Percentiles rank a stretch among this genome's conserved stretches.
Conservation (phyloP, 345 rosid genomes). For the Eucalyptus marginata region DNA sequence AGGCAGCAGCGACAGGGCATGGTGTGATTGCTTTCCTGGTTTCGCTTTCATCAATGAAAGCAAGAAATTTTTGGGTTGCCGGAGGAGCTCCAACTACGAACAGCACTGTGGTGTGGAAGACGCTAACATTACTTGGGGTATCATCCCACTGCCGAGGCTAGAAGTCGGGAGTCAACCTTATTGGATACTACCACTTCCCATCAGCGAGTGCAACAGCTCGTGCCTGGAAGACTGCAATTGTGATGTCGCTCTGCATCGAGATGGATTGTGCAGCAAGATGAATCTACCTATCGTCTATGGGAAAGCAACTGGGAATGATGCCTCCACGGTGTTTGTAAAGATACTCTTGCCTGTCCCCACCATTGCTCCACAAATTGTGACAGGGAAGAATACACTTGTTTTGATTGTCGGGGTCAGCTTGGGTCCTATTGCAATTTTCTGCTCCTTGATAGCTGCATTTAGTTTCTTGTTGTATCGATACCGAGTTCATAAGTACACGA, state of each 20-base stretch:
- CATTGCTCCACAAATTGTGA: fast-evolving
- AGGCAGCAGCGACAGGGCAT: not conserved
- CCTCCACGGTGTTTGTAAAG: not conserved
- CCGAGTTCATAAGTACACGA: not conserved
- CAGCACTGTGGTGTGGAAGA: not conserved
- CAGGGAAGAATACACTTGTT: not conserved
- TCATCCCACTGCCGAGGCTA: not conserved
- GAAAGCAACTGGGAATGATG: not conserved
- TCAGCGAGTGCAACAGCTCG: not conserved
- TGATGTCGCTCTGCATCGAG: not conserved
- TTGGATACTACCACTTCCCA: not conserved
- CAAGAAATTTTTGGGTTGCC: not conserved
- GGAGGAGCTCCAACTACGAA: not conserved
- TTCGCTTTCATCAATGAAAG: not conserved
- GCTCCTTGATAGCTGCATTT: not conserved
- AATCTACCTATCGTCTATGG: not conserved
- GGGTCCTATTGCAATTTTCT: not conserved
- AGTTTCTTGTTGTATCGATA: not conserved
- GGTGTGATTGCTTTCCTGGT: constrained; percentile 1
- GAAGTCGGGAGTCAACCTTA: not conserved
- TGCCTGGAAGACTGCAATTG: constrained; percentile 13
- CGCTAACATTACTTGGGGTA: not conserved
- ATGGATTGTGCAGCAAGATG: not conserved
- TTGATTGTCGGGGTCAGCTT: not conserved
- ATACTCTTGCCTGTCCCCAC: no score